Evolutionary conservation across 2,329 filamentous ascomycete species (phyloP), one percentile per base, ranked within the genome.

Genomic region (Trichophyton rubrum): DNA sequence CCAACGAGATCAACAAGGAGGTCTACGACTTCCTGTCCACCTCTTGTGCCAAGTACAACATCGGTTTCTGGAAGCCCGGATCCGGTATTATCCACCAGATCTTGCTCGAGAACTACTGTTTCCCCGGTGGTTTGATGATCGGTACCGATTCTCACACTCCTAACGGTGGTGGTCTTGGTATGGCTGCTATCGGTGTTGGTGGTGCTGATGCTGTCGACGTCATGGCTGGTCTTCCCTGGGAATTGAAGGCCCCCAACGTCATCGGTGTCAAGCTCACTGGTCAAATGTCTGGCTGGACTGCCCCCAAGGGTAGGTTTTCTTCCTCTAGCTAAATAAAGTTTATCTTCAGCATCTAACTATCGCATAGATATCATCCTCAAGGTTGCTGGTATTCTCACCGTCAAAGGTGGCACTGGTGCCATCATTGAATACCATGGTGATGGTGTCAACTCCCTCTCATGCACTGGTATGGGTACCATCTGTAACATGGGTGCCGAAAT

Each of bases 11-110:
- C 80, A 97, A 97, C 86, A 95, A 95, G 83, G 92, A 97, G 78
- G 93, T 99, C 69, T 99, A 97, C 80, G 88, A 97, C 79, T 99
- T 99, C 83, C 80, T 99, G 73, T 84, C 90, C 64, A 86, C 86
- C 65, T 88, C 92, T 67, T 97, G 92, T 76, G 91, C 91, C 73
- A 99, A 97, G 82, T 99, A 97, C 83, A 92, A 97, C 83, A 97
- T 97, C 76, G 93, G 93, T 81, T 97, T 97, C 87, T 99, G 93
- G 93, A 90, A 85, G 77, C 93, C 93, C 66, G 93, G 93, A 69
- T 96, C 92, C 74, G 93, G 93, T 83, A 99, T 97, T 75, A 99
- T 99, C 70, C 93, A 99, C 81, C 93, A 97, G 82, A 97, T 97
- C 73, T 79, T 97, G 65, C 85, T 97, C 62, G 93, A 99, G 81